phyloP scores from a whole-genome alignment of 495 filamentous ascomycete genomes.

The Tuber borchii region DNA sequence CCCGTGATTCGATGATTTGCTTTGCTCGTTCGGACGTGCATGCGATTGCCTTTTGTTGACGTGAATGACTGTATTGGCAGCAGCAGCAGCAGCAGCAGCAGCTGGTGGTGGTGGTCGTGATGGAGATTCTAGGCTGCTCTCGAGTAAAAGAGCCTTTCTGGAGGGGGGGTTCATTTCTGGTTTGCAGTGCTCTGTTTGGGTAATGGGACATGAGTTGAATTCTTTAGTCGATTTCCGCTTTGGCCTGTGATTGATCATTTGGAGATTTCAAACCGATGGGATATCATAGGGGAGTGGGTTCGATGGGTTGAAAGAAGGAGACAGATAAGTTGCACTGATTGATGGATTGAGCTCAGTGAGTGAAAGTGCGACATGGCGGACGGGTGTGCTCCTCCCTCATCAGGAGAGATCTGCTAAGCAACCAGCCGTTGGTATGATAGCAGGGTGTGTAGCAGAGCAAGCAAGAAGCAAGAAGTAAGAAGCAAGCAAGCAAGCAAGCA shows the following conservation, averaged over 20 bases:
- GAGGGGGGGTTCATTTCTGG: neutral
- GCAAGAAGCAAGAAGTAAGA: neutral
- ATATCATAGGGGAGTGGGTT: neutral
- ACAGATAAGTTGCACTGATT: neutral
- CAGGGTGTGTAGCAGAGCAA: neutral
- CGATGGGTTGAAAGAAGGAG: neutral
- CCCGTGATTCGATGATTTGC: slow-evolving; percentile 2
- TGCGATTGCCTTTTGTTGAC: slow-evolving; percentile 1
- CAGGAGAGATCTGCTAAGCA: slow-evolving; percentile 23
- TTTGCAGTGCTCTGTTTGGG: neutral
- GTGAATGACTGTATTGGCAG: neutral
- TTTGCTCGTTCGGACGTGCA: neutral
- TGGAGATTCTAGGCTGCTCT: slow-evolving; percentile 5
- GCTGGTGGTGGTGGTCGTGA: neutral
- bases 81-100: neutral
- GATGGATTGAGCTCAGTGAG: neutral
- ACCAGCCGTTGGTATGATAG: slow-evolving; percentile 2
- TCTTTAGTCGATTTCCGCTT: neutral
- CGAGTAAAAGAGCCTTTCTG: neutral
- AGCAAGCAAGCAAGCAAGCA: neutral
- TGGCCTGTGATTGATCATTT: neutral
- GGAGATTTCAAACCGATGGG: neutral
- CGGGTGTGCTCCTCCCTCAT: slow-evolving; percentile 31
- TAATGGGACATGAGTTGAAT: neutral
- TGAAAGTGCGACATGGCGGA: neutral